phyloP scores from a whole-genome alignment of 768 basidiomycete species.

The Filobasidium wieringae region DNA sequence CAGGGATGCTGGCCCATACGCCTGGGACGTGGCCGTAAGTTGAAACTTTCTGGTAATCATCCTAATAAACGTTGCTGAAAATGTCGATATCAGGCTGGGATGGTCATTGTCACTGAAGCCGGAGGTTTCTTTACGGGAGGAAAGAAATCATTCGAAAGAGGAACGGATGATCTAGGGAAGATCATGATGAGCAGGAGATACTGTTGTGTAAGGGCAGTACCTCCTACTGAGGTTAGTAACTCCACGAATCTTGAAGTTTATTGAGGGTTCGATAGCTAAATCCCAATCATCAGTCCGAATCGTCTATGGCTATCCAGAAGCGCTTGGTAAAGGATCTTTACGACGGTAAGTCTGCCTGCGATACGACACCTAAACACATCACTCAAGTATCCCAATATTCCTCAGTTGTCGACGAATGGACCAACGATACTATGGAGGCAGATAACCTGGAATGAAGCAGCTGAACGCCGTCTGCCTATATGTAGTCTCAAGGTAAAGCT shows the following conservation, averaged over 20 bases:
- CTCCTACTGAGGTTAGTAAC: conserved; percentile 21
- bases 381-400: too few species aligned
- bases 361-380: not conserved
- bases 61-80: not conserved
- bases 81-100: conserved; percentile 52
- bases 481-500: too few species aligned
- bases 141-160: conserved; percentile 36
- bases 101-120: conserved; percentile 81
- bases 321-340: conserved; percentile 77
- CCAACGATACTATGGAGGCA: not conserved
- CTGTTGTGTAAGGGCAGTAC: conserved; percentile 38
- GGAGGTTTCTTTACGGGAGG: conserved; percentile 67
- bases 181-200: conserved; percentile 37
- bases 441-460: too few species aligned
- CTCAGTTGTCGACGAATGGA: not conserved
- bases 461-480: too few species aligned
- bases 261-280: not conserved
- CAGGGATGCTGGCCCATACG: conserved; percentile 46
- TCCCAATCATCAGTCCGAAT: conserved; percentile 44
- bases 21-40: conserved; percentile 55
- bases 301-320: conserved; percentile 57
- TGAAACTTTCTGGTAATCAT: not conserved
- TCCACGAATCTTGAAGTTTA: not conserved
- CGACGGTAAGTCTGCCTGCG: conserved; percentile 29
- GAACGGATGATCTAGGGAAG: conserved; percentile 39